These are phyloP conservation scores for Clarireedia hainanense DNA, from an alignment of 2,329 filamentous ascomycete genomes.

Conservation along the genomic window DNA sequence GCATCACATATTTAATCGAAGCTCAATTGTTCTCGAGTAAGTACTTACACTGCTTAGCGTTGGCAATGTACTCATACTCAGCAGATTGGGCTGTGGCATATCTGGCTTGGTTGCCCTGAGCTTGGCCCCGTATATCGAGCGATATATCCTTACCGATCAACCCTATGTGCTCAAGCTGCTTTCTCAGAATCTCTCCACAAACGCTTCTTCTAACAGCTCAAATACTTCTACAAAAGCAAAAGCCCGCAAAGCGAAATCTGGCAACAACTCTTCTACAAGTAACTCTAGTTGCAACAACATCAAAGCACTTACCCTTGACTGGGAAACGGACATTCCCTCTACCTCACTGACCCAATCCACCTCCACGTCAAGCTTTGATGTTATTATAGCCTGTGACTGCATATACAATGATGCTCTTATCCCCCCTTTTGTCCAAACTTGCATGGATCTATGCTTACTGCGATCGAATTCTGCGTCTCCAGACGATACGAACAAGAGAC, in stretches of 20 bases:
- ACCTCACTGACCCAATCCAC: slow-evolving; percentile 22
- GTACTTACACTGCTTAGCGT: background rate
- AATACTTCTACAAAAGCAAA: background rate
- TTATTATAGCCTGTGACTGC: slow-evolving; percentile 82
- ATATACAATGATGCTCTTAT: slow-evolving; percentile 90
- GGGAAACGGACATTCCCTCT: slow-evolving; percentile 50
- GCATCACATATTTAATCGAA: slow-evolving; percentile 41
- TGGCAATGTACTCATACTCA: background rate
- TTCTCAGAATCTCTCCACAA: slow-evolving; percentile 66
- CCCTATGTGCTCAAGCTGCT: slow-evolving; percentile 72
- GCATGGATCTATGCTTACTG: slow-evolving; percentile 63
- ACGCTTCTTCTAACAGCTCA: background rate
- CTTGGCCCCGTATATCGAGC: slow-evolving; percentile 49
- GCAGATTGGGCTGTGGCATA: slow-evolving; percentile 81
- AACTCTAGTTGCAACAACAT: background rate
- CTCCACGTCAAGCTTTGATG: slow-evolving; percentile 49
- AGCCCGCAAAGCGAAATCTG: slow-evolving; percentile 18
- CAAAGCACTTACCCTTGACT: slow-evolving; percentile 54
- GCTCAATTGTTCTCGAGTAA: slow-evolving; percentile 36
- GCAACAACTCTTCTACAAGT: background rate
- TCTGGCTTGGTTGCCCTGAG: slow-evolving; percentile 70
- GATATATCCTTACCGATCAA: slow-evolving; percentile 81
- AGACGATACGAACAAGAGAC: slow-evolving; percentile 22
- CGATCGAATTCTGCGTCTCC: slow-evolving; percentile 27
- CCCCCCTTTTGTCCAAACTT: slow-evolving; percentile 73